A percentile compares a stretch with the other conserved stretches of the same genome.
Conservation (phyloP, 2,329 filamentous ascomycete species). For the Sporothrix pallida region DNA sequence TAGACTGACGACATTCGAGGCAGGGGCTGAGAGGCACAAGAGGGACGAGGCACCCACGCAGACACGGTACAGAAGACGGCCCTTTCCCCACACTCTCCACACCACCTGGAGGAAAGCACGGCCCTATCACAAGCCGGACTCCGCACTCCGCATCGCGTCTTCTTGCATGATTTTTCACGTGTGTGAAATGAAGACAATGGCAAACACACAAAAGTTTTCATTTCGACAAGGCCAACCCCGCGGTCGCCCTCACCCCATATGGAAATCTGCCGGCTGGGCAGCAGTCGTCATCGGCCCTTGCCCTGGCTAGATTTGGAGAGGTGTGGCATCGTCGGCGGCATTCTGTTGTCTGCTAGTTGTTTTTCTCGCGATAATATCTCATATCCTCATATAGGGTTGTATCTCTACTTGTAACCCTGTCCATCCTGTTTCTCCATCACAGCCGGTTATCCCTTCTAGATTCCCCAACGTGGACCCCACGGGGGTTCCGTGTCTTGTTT, state of each 20-base stretch:
- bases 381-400: slow-evolving; percentile 14
- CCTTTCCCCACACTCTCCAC: slow-evolving; percentile 28
- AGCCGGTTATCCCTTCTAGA: background rate
- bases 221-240: background rate
- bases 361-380: background rate
- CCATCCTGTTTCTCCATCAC: background rate
- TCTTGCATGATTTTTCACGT: slow-evolving; percentile 20
- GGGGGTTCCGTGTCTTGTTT: background rate
- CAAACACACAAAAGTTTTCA: background rate
- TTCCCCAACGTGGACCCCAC: background rate
- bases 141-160: slow-evolving; percentile 12
- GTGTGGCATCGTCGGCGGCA: background rate
- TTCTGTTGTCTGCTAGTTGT: background rate
- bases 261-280: slow-evolving; percentile 6
- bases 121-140: slow-evolving; percentile 21
- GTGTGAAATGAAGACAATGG: background rate
- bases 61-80: slow-evolving; percentile 13
- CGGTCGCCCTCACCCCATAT: background rate
- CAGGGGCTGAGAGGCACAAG: background rate
- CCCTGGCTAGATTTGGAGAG: background rate
- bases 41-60: background rate
- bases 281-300: slow-evolving; percentile 4
- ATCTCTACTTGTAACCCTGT: slow-evolving; percentile 8
- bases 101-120: slow-evolving; percentile 14
- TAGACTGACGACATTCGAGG: slow-evolving; percentile 7